Percentiles rank a stretch among this genome's conserved stretches.
Conservation (phyloP, 306 rosid genomes). For the Glycyrrhiza uralensis region DNA sequence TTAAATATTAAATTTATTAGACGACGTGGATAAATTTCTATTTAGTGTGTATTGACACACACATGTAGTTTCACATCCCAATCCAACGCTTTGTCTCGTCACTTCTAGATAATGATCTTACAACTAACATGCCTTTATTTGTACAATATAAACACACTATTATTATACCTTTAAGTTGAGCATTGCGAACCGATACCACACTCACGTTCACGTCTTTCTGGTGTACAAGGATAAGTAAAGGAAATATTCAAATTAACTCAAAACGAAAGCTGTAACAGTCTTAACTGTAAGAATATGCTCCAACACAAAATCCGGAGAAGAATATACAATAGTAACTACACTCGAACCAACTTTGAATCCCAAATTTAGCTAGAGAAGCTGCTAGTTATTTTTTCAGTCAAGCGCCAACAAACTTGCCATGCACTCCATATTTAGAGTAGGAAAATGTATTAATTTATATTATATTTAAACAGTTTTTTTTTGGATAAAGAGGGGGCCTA, state of each 20-base stretch:
- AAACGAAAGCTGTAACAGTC: neutral
- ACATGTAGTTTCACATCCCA: no score
- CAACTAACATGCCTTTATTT: no score
- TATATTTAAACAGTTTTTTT: neutral
- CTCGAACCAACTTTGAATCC: neutral
- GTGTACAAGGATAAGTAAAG: neutral
- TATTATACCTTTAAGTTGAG: no score
- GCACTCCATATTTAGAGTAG: conserved; percentile 22
- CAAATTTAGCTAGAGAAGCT: conserved; percentile 14
- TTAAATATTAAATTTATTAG: no score
- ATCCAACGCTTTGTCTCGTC: no score
- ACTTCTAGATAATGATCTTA: no score
- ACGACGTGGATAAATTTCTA: no score
- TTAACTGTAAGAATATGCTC: neutral
- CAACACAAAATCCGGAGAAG: neutral
- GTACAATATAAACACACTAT: no score
- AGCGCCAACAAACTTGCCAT: conserved; percentile 13
- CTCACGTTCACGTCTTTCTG: neutral
- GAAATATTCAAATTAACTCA: no score
- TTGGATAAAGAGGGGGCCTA: no score
- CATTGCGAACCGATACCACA: no score
- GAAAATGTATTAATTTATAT: neutral
- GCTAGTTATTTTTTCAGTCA: conserved; percentile 7
- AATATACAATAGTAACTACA: neutral
- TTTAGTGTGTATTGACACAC: no score